These are phyloP conservation scores for Curvularia verruculosa DNA, from an alignment of 2,329 filamentous ascomycete species.

Conservation along the genomic window DNA sequence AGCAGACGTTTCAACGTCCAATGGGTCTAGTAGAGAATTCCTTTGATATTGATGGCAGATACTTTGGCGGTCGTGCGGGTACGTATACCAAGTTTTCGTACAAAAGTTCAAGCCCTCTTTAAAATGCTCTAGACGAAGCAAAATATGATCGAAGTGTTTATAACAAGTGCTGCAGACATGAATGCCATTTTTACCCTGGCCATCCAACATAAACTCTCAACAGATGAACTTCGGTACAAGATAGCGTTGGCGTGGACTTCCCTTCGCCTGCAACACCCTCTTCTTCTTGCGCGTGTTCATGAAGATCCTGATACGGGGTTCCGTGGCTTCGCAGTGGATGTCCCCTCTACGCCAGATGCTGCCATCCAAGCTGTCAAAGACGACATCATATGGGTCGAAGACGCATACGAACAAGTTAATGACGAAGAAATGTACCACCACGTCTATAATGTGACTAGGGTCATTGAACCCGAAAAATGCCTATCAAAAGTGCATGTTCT, in stretches of 20 bases:
- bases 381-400: slow-evolving; percentile 49
- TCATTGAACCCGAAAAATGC: slow-evolving; percentile 47
- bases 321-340: slow-evolving; percentile 44
- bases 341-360: slow-evolving; percentile 34
- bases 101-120: background rate
- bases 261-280: slow-evolving; percentile 48
- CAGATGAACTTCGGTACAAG: slow-evolving; percentile 39
- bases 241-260: slow-evolving; percentile 51
- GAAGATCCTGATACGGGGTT: slow-evolving; percentile 22
- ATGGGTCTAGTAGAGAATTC: slow-evolving; percentile 53
- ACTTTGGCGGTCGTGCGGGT: slow-evolving; percentile 52
- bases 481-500: slow-evolving; percentile 52
- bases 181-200: slow-evolving; percentile 48
- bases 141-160: background rate
- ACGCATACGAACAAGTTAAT: slow-evolving; percentile 46
- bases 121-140: background rate
- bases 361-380: slow-evolving; percentile 40
- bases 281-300: slow-evolving; percentile 46
- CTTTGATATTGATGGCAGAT: slow-evolving; percentile 54
- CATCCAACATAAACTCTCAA: slow-evolving; percentile 38
- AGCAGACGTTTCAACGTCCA: slow-evolving; percentile 42
- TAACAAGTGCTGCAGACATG: slow-evolving; percentile 41
- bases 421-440: slow-evolving; percentile 50
- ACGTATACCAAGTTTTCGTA: background rate
- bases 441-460: slow-evolving; percentile 49